These are phyloP conservation scores for Venturia aucupariae DNA, from an alignment of 2,329 filamentous ascomycete species.

Conservation along the genomic window DNA sequence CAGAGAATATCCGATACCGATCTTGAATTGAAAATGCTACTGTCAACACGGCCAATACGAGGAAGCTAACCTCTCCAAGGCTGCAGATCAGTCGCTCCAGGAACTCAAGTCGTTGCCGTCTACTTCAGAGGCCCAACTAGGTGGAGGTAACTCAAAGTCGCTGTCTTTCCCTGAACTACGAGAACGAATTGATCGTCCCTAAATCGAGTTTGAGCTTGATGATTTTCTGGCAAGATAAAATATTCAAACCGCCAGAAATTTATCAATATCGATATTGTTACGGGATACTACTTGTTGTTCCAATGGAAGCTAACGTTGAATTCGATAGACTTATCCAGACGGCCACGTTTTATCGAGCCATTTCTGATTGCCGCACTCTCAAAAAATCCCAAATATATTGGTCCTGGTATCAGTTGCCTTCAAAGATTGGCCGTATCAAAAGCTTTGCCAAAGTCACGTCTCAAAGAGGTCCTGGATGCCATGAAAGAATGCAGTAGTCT, in stretches of 20 bases:
- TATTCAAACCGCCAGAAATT: background rate
- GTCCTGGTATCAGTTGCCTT: conserved; percentile 78
- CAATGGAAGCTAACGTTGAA: background rate
- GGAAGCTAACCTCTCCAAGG: conserved; percentile 39
- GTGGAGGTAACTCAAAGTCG: conserved; percentile 46
- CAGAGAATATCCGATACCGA: background rate
- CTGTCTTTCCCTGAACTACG: background rate
- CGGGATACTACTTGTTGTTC: too few species aligned
- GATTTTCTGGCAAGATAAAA: background rate
- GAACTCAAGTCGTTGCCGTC: conserved; percentile 71
- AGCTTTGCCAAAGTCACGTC: conserved; percentile 66
- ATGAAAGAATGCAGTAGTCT: conserved; percentile 70
- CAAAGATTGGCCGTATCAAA: conserved; percentile 78
- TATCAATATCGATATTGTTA: too few species aligned
- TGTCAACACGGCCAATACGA: background rate
- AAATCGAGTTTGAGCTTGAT: background rate
- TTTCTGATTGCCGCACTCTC: conserved; percentile 90
- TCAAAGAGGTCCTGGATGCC: conserved; percentile 81
- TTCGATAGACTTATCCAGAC: conserved; percentile 65
- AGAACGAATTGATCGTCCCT: background rate
- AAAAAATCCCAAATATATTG: conserved; percentile 81
- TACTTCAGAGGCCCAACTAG: conserved; percentile 66
- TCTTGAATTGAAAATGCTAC: background rate
- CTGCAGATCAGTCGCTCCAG: conserved; percentile 85
- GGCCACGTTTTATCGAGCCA: conserved; percentile 77